phyloP scores from a whole-genome alignment of 441 rosid species.

The Populus trichocarpa region DNA sequence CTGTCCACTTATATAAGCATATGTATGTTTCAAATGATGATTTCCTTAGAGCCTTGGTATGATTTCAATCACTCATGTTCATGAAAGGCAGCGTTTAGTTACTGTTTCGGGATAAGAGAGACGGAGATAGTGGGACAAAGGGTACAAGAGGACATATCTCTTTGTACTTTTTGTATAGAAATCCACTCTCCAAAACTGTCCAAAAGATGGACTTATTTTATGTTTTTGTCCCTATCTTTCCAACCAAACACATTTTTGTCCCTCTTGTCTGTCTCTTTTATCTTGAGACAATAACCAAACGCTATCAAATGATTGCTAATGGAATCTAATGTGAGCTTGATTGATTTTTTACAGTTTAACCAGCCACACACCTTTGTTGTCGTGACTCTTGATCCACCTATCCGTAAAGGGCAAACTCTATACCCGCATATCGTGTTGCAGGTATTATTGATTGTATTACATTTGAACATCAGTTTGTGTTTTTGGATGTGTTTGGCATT shows the following conservation, averaged over 20 bases:
- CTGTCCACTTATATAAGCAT: not conserved
- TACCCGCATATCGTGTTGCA: slow-evolving; percentile 95
- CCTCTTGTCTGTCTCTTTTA: no score
- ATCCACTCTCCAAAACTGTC: no score
- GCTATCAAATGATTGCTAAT: not conserved
- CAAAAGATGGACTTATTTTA: no score
- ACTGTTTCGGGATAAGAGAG: no score
- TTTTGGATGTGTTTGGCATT: not conserved
- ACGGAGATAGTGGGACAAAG: no score
- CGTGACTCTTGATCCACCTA: slow-evolving; percentile 92
- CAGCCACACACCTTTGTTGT: slow-evolving; percentile 94
- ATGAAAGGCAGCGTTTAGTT: not conserved
- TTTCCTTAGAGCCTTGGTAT: not conserved
- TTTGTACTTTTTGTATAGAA: no score
- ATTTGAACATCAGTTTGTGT: not conserved
- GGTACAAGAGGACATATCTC: no score
- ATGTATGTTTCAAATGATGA: not conserved
- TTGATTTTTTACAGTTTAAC: slow-evolving; percentile 55
- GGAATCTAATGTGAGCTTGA: not conserved
- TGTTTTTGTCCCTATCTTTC: no score
- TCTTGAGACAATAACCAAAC: no score
- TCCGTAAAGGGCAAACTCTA: slow-evolving; percentile 93
- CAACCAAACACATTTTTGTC: no score
- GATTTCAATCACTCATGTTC: not conserved
- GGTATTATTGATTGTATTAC: slow-evolving; percentile 40